These are phyloP conservation scores for Macrocystidia cucumis DNA, from an alignment of 1,284 basidiomycete genomes.

Conservation along the genomic window DNA sequence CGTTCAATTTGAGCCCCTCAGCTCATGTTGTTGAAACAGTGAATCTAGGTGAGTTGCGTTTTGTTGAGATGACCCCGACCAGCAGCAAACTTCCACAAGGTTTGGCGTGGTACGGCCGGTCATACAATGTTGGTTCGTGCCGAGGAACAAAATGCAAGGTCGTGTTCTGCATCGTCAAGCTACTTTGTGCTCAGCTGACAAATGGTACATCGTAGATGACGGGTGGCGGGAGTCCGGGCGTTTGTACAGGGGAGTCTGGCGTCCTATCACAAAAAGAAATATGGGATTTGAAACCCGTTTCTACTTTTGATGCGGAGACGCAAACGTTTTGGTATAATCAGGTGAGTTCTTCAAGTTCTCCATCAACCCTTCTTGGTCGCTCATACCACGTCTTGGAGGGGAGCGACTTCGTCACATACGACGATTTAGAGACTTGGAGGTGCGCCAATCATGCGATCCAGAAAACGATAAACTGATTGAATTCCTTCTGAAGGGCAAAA, in stretches of 20 bases:
- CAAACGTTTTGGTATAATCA: constrained; percentile 14
- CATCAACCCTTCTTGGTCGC: too few relatives aligned
- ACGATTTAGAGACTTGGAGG: too few relatives aligned
- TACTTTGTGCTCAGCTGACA: background rate
- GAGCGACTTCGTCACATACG: too few relatives aligned
- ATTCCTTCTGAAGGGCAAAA: too few relatives aligned
- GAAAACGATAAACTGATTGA: too few relatives aligned
- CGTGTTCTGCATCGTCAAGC: background rate
- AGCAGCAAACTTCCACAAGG: constrained; percentile 7
- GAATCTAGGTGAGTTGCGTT: constrained; percentile 6
- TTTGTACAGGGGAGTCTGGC: constrained; percentile 9
- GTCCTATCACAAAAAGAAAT: constrained; percentile 13
- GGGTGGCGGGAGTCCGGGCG: constrained; percentile 11
- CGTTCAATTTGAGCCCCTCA: background rate
- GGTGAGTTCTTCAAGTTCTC: too few relatives aligned
- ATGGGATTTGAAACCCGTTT: constrained; percentile 3
- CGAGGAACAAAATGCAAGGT: constrained; percentile 12
- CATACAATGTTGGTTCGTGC: constrained; percentile 10
- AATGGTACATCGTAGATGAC: constrained; percentile 10
- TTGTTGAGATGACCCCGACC: too few relatives aligned
- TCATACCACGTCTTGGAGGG: too few relatives aligned
- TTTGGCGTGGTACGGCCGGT: constrained; percentile 12
- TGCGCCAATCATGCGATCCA: too few relatives aligned
- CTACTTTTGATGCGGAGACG: constrained; percentile 3
- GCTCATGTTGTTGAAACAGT: background rate